Evolutionary conservation across 2,329 filamentous ascomycete genomes (phyloP).

Genomic region (Colletotrichum cereale): DNA sequence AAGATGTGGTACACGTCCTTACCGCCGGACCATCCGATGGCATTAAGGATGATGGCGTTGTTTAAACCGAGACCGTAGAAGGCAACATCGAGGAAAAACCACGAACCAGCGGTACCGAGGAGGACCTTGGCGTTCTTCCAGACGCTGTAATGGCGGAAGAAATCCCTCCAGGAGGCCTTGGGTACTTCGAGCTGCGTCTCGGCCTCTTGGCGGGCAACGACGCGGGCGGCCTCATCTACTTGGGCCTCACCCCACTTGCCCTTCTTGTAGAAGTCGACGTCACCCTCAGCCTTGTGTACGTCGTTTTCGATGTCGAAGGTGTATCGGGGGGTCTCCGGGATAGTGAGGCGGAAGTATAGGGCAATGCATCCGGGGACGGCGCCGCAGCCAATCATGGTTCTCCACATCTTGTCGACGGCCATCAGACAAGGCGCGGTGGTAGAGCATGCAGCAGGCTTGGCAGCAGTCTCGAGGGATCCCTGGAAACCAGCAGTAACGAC

Average conservation of each 20-base stretch:
- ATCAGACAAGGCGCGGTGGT: slow-evolving; percentile 62
- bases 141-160: slow-evolving; percentile 76
- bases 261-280: slow-evolving; percentile 80
- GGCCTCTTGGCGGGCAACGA: slow-evolving; percentile 66
- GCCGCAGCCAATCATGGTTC: slow-evolving; percentile 75
- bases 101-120: slow-evolving; percentile 84
- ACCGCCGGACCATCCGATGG: slow-evolving; percentile 75
- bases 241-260: slow-evolving; percentile 70
- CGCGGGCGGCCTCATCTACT: slow-evolving; percentile 76
- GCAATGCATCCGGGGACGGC: slow-evolving; percentile 78
- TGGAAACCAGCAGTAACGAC: slow-evolving; percentile 81
- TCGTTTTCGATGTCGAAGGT: slow-evolving; percentile 86
- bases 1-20: slow-evolving; percentile 75
- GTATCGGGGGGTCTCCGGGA: slow-evolving; percentile 89
- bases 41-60: slow-evolving; percentile 77
- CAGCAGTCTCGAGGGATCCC: slow-evolving; percentile 66
- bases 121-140: slow-evolving; percentile 80
- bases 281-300: slow-evolving; percentile 78
- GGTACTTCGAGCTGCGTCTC: slow-evolving; percentile 70
- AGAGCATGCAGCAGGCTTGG: slow-evolving; percentile 66
- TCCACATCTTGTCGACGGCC: slow-evolving; percentile 71
- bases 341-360: slow-evolving; percentile 81
- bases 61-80: slow-evolving; percentile 81
- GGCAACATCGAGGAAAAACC: slow-evolving; percentile 78
- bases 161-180: slow-evolving; percentile 80